A percentile compares a stretch with the other conserved stretches of the same genome.
These are phyloP conservation scores for Gracilaria gracilis DNA, from an alignment of 23 red algal genomes.

Conservation along the genomic window DNA sequence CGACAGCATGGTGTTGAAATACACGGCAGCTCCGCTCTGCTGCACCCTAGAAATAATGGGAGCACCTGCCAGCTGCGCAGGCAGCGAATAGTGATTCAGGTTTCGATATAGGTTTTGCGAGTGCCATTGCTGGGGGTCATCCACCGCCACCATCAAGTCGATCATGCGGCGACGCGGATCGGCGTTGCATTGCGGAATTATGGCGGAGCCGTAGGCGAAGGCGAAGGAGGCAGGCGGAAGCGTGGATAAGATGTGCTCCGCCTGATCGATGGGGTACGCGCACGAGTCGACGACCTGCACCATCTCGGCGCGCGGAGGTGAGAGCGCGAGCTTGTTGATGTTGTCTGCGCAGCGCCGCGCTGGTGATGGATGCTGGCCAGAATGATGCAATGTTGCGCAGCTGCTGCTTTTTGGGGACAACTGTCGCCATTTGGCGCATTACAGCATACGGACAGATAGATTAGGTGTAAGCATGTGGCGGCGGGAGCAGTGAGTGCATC, in stretches of 20 bases:
- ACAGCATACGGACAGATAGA: too few relatives aligned
- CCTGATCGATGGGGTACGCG: constrained; percentile 30
- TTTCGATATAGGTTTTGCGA: constrained; percentile 77
- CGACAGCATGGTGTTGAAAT: constrained; percentile 85
- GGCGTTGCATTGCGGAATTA: constrained; percentile 75
- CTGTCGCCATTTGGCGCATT: too few relatives aligned
- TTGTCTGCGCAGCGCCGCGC: too few relatives aligned
- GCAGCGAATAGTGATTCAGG: constrained; percentile 78
- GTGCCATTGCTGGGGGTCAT: constrained; percentile 83
- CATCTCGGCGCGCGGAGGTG: neutral
- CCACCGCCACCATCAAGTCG: constrained; percentile 88
- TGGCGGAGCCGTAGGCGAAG: constrained; percentile 90
- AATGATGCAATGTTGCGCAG: too few relatives aligned
- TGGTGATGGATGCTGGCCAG: too few relatives aligned
- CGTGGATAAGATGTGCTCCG: constrained; percentile 46
- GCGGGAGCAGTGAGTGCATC: too few relatives aligned
- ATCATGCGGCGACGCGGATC: constrained; percentile 53
- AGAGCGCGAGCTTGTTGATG: too few relatives aligned
- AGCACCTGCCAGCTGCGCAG: constrained; percentile 50
- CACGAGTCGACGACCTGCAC: neutral
- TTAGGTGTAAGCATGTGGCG: too few relatives aligned
- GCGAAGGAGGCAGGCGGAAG: constrained; percentile 79
- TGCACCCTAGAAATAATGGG: constrained; percentile 66
- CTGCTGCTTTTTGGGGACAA: too few relatives aligned
- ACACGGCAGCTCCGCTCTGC: constrained; percentile 72